Evolutionary conservation across 768 basidiomycete species (phyloP).

Genomic region (Lanmaoa rubissima): DNA sequence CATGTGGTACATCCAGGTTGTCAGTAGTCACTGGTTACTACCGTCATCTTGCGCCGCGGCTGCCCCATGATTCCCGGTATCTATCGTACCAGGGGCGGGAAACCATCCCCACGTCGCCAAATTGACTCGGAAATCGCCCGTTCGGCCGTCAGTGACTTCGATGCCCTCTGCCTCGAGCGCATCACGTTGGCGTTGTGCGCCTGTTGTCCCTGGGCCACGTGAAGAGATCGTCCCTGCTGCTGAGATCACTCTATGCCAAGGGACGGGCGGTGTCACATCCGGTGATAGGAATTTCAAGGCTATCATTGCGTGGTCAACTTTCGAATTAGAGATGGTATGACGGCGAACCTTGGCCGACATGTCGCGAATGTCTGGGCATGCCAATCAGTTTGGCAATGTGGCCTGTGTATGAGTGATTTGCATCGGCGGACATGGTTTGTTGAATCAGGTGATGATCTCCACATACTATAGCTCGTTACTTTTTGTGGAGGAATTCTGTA

Average conservation of each 20-base stretch:
- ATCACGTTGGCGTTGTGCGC: conserved; percentile 74
- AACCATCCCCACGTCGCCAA: conserved; percentile 67
- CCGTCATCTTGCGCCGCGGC: background rate
- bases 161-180: conserved; percentile 79
- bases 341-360: conserved; percentile 74
- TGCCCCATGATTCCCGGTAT: conserved; percentile 12
- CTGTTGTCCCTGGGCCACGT: conserved; percentile 78
- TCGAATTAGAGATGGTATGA: background rate
- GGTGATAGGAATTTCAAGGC: conserved; percentile 76
- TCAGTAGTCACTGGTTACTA: background rate
- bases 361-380: conserved; percentile 75
- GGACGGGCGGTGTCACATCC: conserved; percentile 60
- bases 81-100: conserved; percentile 37
- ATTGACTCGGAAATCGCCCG: conserved; percentile 59
- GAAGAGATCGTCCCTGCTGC: conserved; percentile 76
- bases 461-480: conserved; percentile 75
- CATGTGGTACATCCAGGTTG: background rate
- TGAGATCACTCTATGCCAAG: conserved; percentile 79
- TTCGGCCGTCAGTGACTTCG: conserved; percentile 59
- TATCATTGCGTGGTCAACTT: conserved; percentile 28
- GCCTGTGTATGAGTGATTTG: conserved; percentile 39
- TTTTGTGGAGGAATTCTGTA: conserved; percentile 54
- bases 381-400: conserved; percentile 79
- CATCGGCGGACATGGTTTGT: background rate
- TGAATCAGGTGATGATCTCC: background rate